phyloP scores from a whole-genome alignment of 2,329 filamentous ascomycete genomes.

The Keithomyces neogunnii region DNA sequence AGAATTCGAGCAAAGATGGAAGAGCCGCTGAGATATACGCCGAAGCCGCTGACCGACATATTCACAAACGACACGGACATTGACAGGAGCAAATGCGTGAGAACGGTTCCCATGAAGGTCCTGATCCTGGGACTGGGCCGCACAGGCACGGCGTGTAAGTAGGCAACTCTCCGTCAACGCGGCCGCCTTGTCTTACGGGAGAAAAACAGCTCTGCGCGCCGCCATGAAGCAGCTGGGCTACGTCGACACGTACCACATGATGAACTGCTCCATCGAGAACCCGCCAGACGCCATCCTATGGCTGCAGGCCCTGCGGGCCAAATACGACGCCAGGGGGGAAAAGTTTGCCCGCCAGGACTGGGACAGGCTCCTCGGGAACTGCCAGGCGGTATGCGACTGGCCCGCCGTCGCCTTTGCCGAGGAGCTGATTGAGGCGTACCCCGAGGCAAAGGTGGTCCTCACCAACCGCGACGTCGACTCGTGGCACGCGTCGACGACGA shows the following conservation, averaged over 20 bases:
- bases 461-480: slow-evolving; percentile 58
- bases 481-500: slow-evolving; percentile 54
- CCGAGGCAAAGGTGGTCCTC: slow-evolving; percentile 63
- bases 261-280: slow-evolving; percentile 58
- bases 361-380: slow-evolving; percentile 59
- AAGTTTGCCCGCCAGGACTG: slow-evolving; percentile 57
- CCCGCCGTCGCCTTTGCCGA: slow-evolving; percentile 59
- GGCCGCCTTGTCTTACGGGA: too few species aligned
- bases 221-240: slow-evolving; percentile 60
- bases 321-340: slow-evolving; percentile 25
- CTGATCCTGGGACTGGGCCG: slow-evolving; percentile 61
- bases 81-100: slow-evolving; percentile 55
- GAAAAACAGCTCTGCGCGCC: slow-evolving; percentile 45
- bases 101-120: slow-evolving; percentile 64
- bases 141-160: slow-evolving; percentile 59
- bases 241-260: slow-evolving; percentile 65
- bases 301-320: slow-evolving; percentile 57
- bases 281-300: slow-evolving; percentile 54
- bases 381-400: slow-evolving; percentile 62
- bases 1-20: slow-evolving; percentile 13
- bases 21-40: slow-evolving; percentile 20
- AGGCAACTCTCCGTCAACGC: background rate
- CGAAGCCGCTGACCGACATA: slow-evolving; percentile 44
- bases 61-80: slow-evolving; percentile 61
- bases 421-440: slow-evolving; percentile 63